Conservation (phyloP, 306 rosid genomes). For the Carpinus fangiana region DNA sequence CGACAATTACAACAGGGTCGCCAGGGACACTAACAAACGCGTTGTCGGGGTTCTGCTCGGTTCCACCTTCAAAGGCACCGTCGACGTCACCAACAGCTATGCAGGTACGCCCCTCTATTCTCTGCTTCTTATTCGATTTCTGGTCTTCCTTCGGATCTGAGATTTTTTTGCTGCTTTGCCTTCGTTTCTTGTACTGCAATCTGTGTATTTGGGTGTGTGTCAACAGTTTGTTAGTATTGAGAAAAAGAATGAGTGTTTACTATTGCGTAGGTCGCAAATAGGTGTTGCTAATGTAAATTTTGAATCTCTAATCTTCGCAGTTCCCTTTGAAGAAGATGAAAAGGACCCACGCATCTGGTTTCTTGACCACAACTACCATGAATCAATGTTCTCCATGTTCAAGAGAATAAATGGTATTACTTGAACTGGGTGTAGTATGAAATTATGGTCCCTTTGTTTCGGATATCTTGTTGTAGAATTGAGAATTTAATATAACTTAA, state of each 20-base stretch:
- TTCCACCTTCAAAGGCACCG: slow-evolving; percentile 77
- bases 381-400: slow-evolving; percentile 91
- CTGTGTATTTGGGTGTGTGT: no score
- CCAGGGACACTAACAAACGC: slow-evolving; percentile 79
- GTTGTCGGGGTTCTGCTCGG: slow-evolving; percentile 90
- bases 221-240: no score
- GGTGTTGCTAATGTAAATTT: background rate
- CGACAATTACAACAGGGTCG: slow-evolving; percentile 87
- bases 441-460: background rate
- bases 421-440: background rate
- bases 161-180: background rate
- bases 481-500: background rate
- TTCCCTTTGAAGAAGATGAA: slow-evolving; percentile 95
- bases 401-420: slow-evolving; percentile 86
- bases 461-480: background rate
- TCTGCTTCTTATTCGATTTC: background rate
- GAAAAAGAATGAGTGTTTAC: background rate
- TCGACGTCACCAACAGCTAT: slow-evolving; percentile 84
- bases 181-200: no score
- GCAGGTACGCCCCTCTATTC: slow-evolving; percentile 45
- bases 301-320: slow-evolving; percentile 33
- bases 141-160: background rate
- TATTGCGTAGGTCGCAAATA: background rate
- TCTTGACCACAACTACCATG: slow-evolving; percentile 92
- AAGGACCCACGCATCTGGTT: slow-evolving; percentile 93